Evolutionary conservation across 176 grass and related monocot species (phyloP).

Genomic region (Musa beccarii): DNA sequence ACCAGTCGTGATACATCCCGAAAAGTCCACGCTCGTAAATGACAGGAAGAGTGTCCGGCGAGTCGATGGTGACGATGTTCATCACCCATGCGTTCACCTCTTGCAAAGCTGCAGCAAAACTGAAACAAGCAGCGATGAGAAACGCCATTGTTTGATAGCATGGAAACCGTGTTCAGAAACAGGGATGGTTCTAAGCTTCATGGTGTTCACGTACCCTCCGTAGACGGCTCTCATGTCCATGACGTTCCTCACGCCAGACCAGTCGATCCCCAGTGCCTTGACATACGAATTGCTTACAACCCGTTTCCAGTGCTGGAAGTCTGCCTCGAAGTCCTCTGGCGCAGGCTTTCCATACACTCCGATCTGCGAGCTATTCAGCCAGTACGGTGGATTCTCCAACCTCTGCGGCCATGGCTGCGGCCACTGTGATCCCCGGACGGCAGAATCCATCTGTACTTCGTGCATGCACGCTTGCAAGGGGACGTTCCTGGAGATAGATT

Average conservation of each 20-base stretch:
- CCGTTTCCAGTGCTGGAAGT: not conserved
- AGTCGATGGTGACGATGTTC: not conserved
- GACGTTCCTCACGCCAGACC: not conserved
- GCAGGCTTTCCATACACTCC: not conserved
- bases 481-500: not conserved
- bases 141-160: not conserved
- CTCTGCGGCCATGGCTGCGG: not conserved
- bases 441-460: not conserved
- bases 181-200: not conserved
- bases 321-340: not conserved
- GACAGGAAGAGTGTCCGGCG: not conserved
- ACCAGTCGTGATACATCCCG: constrained; percentile 4
- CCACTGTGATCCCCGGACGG: not conserved
- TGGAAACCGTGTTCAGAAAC: not conserved
- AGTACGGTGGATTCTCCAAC: not conserved
- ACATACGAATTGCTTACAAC: not conserved
- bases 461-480: not conserved
- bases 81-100: not conserved
- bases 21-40: not conserved
- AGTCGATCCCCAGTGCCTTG: not conserved
- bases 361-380: not conserved
- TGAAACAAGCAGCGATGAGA: not conserved
- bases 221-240: constrained; percentile 1
- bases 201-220: not conserved
- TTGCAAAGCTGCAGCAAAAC: constrained; percentile 1